Conservation (phyloP, 176 grass and related monocot species). For the Oryza meridionalis region DNA sequence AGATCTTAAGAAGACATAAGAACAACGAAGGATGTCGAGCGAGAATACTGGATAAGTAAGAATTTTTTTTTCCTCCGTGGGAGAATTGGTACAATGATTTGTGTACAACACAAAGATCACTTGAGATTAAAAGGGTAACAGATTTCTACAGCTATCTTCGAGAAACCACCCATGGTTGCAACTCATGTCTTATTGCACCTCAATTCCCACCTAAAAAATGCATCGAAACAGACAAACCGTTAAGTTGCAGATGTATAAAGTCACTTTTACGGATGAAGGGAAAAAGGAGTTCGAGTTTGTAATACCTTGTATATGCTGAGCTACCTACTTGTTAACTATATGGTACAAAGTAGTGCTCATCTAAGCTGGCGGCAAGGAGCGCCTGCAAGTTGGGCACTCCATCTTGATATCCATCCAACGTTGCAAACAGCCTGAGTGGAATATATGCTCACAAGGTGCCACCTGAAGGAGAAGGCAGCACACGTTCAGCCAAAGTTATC, state of each 20-base stretch:
- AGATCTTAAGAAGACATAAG: not conserved
- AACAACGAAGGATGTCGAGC: not conserved
- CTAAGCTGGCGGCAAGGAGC: constrained; percentile 83
- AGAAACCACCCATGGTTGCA: constrained; percentile 26
- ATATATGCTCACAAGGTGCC: constrained; percentile 96
- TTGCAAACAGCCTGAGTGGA: constrained; percentile 97
- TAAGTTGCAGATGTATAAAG: not conserved
- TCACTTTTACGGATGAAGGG: not conserved
- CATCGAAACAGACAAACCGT: not conserved
- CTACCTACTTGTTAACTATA: constrained; percentile 56
- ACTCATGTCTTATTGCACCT: constrained; percentile 40
- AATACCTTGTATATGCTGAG: constrained; percentile 61
- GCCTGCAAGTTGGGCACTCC: constrained; percentile 97
- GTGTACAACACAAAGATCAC: constrained; percentile 50
- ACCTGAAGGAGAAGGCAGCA: constrained; percentile 52
- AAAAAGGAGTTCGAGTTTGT: not conserved
- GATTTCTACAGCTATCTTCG: constrained; percentile 38
- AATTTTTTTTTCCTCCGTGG: constrained; percentile 26
- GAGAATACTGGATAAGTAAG: not conserved
- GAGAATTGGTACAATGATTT: constrained; percentile 36
- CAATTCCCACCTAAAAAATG: constrained; percentile 40
- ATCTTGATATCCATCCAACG: constrained; percentile 99
- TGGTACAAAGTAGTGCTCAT: constrained; percentile 52
- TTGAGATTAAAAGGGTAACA: constrained; percentile 28
- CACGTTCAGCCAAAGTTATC: not conserved